Evolutionary conservation across 441 rosid genomes (phyloP).

Genomic region (Bocquillonia castaneifolia): DNA sequence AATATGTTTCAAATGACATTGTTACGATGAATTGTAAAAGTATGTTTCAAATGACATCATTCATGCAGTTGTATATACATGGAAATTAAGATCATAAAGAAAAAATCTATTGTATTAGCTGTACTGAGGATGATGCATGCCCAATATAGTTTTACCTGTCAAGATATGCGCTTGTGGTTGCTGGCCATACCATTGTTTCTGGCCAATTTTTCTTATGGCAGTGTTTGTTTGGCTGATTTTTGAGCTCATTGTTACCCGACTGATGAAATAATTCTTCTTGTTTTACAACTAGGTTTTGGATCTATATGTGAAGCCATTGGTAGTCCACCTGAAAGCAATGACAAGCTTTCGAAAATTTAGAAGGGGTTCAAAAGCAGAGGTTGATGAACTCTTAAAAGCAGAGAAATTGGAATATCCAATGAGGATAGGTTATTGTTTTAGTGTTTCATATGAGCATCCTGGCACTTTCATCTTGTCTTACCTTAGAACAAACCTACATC

Average conservation of each 20-base stretch:
- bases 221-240: not conserved
- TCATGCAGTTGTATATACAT: not conserved
- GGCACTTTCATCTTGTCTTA: conserved; percentile 74
- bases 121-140: not conserved
- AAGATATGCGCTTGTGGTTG: not conserved
- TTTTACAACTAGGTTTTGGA: conserved; percentile 53
- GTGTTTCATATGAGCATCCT: conserved; percentile 77
- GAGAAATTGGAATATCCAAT: conserved; percentile 66
- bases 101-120: not conserved
- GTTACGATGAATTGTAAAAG: too few species aligned
- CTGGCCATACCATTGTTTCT: not conserved
- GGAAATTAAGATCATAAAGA: not conserved
- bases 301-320: conserved; percentile 76
- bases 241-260: not conserved
- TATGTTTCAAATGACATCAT: not conserved
- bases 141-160: not conserved
- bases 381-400: conserved; percentile 58
- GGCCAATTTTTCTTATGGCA: not conserved
- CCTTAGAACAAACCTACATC: conserved; percentile 72
- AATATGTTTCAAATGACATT: too few species aligned
- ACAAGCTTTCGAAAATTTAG: conserved; percentile 64
- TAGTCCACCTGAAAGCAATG: conserved; percentile 66
- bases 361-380: conserved; percentile 60
- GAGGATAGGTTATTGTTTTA: conserved; percentile 74
- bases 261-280: not conserved